phyloP scores from a whole-genome alignment of 2,329 filamentous ascomycete genomes.

The Fulvia fulva region DNA sequence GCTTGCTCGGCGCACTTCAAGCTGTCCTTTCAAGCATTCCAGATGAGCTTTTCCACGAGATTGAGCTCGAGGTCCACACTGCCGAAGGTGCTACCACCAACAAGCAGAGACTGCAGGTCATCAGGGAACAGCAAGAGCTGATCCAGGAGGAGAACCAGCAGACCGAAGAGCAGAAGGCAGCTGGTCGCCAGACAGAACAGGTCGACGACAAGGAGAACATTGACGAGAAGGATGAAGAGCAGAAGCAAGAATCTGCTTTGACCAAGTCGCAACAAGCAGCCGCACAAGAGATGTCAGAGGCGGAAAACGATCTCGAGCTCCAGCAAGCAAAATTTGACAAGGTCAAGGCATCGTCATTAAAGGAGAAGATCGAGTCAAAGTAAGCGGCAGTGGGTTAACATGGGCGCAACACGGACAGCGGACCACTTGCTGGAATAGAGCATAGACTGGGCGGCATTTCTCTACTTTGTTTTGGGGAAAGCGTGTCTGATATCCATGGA shows the following conservation, averaged over 20 bases:
- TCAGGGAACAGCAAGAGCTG: slow-evolving; percentile 97
- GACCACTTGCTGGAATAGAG: background rate
- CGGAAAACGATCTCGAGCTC: slow-evolving; percentile 22
- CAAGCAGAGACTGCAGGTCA: slow-evolving; percentile 95
- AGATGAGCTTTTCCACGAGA: slow-evolving; percentile 98
- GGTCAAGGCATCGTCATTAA: background rate
- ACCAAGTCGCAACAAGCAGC: slow-evolving; percentile 14
- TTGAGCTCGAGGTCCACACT: slow-evolving; percentile 95
- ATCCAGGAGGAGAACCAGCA: slow-evolving; percentile 97
- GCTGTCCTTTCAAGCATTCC: slow-evolving; percentile 92
- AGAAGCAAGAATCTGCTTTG: slow-evolving; percentile 28
- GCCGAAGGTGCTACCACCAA: slow-evolving; percentile 97
- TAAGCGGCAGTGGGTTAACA: background rate
- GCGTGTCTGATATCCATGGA: background rate
- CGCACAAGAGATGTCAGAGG: slow-evolving; percentile 21
- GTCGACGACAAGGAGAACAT: slow-evolving; percentile 82
- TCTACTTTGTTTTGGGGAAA: background rate
- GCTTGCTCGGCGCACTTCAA: slow-evolving; percentile 87
- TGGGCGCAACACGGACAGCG: background rate
- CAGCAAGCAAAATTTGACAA: slow-evolving; percentile 18
- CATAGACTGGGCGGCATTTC: background rate
- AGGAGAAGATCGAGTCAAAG: slow-evolving; percentile 1
- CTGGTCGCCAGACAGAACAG: slow-evolving; percentile 50
- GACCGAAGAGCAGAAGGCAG: slow-evolving; percentile 72
- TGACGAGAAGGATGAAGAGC: slow-evolving; percentile 76